Base-by-base conservation (phyloP, 2,329 filamentous ascomycete genomes). In the Orbilia ellipsospora region DNA sequence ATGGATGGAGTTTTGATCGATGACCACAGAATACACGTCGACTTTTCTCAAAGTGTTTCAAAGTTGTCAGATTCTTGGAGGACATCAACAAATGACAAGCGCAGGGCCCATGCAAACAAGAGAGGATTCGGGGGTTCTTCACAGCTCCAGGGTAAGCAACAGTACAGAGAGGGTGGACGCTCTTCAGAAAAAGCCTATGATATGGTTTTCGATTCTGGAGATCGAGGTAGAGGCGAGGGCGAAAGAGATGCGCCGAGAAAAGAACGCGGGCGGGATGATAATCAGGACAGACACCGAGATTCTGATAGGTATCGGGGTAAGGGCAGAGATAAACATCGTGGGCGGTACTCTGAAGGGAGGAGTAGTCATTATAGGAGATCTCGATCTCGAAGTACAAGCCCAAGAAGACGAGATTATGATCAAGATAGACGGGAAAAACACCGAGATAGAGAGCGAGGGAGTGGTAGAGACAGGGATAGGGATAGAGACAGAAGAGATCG, bases 1-100 rank as follows among this genome's bases (percentile, higher is more conserved):
- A 99, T 99, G 95, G 93, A 99, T 82, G 93, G 91, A 1, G 94
- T 98, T 1, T 84, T 99, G 66, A 98, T 99, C 78, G 95, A 99
- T 80, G 95, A 99, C 80, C 92, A 97, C 78, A 90, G 95, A 50
- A 99, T 99, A 77, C 95, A 99, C 81, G 95, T 99, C 67, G 95
- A 99, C 83, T 99, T 99, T 83, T 97, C 94, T 10, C 95, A 99
- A 84, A 97, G 93, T 81, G 95, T 91, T 10, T 89, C 88, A 77
- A 94, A 93, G 81, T 84, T 99, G 6, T 95, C 93, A 54, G 92
- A 96, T 77, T 90, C 90, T 15, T 99, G 95, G 95, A 88, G 95
- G 77, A 90, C 89, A 74, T 90, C 90, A 50, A 93, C 94, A 18
- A 96, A 96, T 80, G 88, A 87, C 48, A 97, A 96, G 84, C 88